These are phyloP conservation scores for Caloboletus inedulis DNA, from an alignment of 1,284 basidiomycete genomes.

Conservation along the genomic window DNA sequence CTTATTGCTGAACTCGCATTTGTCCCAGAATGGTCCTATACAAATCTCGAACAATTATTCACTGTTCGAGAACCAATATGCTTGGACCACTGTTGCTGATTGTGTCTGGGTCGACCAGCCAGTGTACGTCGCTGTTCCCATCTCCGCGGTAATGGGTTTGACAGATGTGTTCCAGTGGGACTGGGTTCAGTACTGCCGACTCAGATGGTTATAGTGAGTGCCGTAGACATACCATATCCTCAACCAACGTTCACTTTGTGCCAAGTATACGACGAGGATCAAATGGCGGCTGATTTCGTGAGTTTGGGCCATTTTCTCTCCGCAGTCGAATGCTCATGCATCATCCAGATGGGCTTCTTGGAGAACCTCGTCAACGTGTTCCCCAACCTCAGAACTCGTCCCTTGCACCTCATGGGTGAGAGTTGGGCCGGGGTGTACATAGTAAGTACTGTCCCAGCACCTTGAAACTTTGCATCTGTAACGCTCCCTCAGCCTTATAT, in stretches of 20 bases:
- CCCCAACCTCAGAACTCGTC: slow-evolving; percentile 56
- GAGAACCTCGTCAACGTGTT: slow-evolving; percentile 65
- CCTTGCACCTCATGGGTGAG: slow-evolving; percentile 61
- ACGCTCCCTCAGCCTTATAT: slow-evolving; percentile 59
- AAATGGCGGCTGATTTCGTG: slow-evolving; percentile 69
- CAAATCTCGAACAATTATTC: slow-evolving; percentile 49
- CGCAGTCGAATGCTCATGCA: neutral
- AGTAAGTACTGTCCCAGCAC: slow-evolving; percentile 34
- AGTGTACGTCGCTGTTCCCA: slow-evolving; percentile 42
- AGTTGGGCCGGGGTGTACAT: slow-evolving; percentile 68
- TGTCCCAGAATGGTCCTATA: slow-evolving; percentile 62
- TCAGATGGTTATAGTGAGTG: slow-evolving; percentile 52
- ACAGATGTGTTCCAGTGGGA: slow-evolving; percentile 41
- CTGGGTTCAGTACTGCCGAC: slow-evolving; percentile 66
- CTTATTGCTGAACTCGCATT: neutral
- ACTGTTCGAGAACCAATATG: slow-evolving; percentile 48
- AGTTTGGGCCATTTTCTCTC: slow-evolving; percentile 21
- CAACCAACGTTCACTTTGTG: slow-evolving; percentile 2
- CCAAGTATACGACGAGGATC: slow-evolving; percentile 60
- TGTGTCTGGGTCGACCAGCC: slow-evolving; percentile 74
- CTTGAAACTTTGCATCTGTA: neutral
- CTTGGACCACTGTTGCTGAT: slow-evolving; percentile 62
- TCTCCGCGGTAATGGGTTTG: slow-evolving; percentile 1
- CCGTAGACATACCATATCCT: slow-evolving; percentile 1
- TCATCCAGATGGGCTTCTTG: slow-evolving; percentile 61